Percentiles rank a stretch among this genome's conserved stretches.
phyloP scores from a whole-genome alignment of 768 basidiomycete species.

The Pulveroboletus sp. region DNA sequence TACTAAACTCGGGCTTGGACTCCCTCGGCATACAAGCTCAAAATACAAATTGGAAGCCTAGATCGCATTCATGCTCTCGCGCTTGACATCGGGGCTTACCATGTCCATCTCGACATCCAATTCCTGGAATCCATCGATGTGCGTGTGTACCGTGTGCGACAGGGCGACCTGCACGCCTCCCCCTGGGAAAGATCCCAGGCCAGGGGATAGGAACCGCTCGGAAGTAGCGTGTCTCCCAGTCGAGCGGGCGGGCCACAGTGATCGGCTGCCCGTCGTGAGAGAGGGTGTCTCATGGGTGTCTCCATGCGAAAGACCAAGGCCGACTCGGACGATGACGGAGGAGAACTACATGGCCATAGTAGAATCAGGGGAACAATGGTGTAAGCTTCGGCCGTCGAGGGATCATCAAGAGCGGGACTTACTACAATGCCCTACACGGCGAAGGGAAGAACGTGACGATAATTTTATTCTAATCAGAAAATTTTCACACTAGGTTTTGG shows the following conservation, averaged over 20 bases:
- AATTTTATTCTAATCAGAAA: background rate
- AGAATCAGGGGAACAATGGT: background rate
- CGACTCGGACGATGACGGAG: slow-evolving; percentile 27
- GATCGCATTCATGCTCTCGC: background rate
- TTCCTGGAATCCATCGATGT: background rate
- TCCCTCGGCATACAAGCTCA: too few species aligned
- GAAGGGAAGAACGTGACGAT: background rate
- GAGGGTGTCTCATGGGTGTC: background rate
- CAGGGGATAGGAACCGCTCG: background rate
- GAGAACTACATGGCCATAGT: slow-evolving; percentile 12
- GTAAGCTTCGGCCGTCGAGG: background rate
- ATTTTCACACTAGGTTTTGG: background rate
- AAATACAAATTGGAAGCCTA: background rate
- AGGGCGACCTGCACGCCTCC: background rate
- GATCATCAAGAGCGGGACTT: background rate
- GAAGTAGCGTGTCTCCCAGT: background rate
- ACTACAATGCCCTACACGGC: slow-evolving; percentile 15
- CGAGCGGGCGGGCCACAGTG: background rate
- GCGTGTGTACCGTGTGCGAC: background rate
- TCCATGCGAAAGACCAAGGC: slow-evolving; percentile 19
- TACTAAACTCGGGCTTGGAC: too few species aligned
- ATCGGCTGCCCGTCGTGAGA: background rate
- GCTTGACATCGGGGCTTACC: background rate
- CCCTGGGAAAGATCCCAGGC: background rate
- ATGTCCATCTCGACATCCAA: background rate